These are phyloP conservation scores for Fusarium coicis DNA, from an alignment of 2,329 filamentous ascomycete species.

Conservation along the genomic window DNA sequence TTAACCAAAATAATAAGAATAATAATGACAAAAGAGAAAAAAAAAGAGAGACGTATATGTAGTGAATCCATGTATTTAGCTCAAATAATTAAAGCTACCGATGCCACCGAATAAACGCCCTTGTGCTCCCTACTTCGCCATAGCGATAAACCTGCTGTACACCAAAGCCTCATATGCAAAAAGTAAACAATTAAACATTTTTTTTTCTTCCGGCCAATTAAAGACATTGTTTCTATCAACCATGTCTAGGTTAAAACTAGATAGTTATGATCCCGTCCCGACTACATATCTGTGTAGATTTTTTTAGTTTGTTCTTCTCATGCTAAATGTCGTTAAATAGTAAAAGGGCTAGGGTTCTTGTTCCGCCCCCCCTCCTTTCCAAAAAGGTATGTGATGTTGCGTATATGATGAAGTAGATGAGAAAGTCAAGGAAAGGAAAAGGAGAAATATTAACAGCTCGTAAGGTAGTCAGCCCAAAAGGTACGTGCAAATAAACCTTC, in stretches of 20 bases:
- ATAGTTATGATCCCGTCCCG: slow-evolving; percentile 25
- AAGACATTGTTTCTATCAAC: slow-evolving; percentile 40
- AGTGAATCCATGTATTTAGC: background rate
- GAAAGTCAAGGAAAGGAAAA: slow-evolving; percentile 4
- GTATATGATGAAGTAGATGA: slow-evolving; percentile 14
- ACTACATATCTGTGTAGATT: slow-evolving; percentile 44
- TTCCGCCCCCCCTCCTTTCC: slow-evolving; percentile 29
- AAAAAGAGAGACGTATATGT: background rate
- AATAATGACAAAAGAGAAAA: background rate
- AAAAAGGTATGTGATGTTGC: slow-evolving; percentile 25
- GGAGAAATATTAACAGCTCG: slow-evolving; percentile 6
- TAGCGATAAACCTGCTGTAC: slow-evolving; percentile 13
- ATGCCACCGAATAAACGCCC: slow-evolving; percentile 13
- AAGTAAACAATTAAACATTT: slow-evolving; percentile 39
- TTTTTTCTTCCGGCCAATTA: slow-evolving; percentile 40
- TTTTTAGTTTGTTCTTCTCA: slow-evolving; percentile 39
- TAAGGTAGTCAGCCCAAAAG: slow-evolving; percentile 17
- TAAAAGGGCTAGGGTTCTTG: slow-evolving; percentile 22
- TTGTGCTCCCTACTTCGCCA: background rate
- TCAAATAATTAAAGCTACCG: background rate
- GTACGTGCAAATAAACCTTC: slow-evolving; percentile 15
- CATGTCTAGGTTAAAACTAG: slow-evolving; percentile 31
- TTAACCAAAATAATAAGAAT: background rate
- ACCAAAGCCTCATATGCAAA: slow-evolving; percentile 13
- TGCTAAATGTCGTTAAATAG: slow-evolving; percentile 44